Conservation (phyloP, 1,139 yeast genomes). For the Debaryomyces subglobosus region DNA sequence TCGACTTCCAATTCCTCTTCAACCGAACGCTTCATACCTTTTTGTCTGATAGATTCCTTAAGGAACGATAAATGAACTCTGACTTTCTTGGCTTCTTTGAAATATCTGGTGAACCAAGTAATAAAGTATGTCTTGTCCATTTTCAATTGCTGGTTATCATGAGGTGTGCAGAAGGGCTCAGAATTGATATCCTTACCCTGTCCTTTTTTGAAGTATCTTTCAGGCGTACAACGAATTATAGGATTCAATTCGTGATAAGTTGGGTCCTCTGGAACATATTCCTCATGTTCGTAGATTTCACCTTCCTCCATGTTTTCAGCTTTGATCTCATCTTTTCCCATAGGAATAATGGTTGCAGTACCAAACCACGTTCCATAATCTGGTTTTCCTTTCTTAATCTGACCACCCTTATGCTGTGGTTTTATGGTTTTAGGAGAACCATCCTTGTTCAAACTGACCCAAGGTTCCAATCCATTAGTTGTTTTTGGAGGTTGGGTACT, state of each 20-base stretch:
- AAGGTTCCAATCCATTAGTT: constrained; percentile 72
- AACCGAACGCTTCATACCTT: constrained; percentile 52
- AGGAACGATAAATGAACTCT: constrained; percentile 69
- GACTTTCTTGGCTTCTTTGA: constrained; percentile 57
- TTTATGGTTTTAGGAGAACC: constrained; percentile 81
- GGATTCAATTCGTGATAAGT: constrained; percentile 75
- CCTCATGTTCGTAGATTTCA: constrained; percentile 57
- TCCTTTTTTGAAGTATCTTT: constrained; percentile 67
- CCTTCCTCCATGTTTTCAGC: constrained; percentile 72
- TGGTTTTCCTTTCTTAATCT: constrained; percentile 66
- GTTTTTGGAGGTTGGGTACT: constrained; percentile 70
- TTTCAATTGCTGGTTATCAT: constrained; percentile 57
- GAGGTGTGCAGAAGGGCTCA: constrained; percentile 84
- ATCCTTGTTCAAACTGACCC: constrained; percentile 76
- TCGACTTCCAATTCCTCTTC: constrained; percentile 21
- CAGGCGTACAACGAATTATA: constrained; percentile 82
- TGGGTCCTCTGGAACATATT: constrained; percentile 63
- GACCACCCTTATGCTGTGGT: constrained; percentile 75
- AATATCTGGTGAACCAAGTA: constrained; percentile 77
- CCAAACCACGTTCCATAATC: constrained; percentile 78
- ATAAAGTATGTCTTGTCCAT: constrained; percentile 69
- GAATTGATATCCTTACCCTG: constrained; percentile 54
- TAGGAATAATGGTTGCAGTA: constrained; percentile 61
- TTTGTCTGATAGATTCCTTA: constrained; percentile 54
- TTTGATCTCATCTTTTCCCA: constrained; percentile 59